Conservation (phyloP, 768 basidiomycete genomes). For the Postia placenta region DNA sequence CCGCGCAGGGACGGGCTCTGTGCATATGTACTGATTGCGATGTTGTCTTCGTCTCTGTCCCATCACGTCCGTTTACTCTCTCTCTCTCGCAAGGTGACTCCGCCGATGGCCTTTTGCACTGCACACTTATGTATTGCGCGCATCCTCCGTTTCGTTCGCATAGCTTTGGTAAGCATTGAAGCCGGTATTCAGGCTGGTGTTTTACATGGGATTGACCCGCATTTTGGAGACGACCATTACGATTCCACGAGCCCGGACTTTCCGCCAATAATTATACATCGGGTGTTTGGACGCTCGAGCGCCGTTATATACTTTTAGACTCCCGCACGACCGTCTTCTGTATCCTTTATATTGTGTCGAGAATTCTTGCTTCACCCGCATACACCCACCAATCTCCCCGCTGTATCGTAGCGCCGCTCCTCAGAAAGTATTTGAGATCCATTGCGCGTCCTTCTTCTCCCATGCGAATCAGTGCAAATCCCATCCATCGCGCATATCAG, state of each 20-base stretch:
- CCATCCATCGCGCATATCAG: too few species aligned
- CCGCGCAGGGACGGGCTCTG: neutral
- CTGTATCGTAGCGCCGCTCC: too few species aligned
- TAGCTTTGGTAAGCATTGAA: neutral
- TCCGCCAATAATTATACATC: conserved; percentile 1
- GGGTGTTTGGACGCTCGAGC: conserved; percentile 1
- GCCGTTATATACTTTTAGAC: neutral
- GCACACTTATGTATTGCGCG: too few species aligned
- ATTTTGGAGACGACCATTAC: conserved; percentile 1
- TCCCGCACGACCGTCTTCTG: neutral
- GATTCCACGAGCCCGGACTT: neutral
- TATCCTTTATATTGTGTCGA: neutral
- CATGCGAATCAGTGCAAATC: too few species aligned
- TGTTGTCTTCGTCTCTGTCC: conserved; percentile 3
- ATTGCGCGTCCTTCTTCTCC: too few species aligned
- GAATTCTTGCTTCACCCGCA: neutral
- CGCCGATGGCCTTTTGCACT: too few species aligned
- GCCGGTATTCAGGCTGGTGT: neutral
- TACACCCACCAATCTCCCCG: too few species aligned
- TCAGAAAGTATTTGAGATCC: too few species aligned
- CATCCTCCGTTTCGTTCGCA: too few species aligned
- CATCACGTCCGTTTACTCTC: neutral
- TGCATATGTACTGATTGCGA: conserved; percentile 10
- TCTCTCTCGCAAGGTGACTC: too few species aligned
- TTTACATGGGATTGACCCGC: neutral